These are phyloP conservation scores for Steccherinum ochraceum DNA, from an alignment of 768 basidiomycete species.

Conservation along the genomic window DNA sequence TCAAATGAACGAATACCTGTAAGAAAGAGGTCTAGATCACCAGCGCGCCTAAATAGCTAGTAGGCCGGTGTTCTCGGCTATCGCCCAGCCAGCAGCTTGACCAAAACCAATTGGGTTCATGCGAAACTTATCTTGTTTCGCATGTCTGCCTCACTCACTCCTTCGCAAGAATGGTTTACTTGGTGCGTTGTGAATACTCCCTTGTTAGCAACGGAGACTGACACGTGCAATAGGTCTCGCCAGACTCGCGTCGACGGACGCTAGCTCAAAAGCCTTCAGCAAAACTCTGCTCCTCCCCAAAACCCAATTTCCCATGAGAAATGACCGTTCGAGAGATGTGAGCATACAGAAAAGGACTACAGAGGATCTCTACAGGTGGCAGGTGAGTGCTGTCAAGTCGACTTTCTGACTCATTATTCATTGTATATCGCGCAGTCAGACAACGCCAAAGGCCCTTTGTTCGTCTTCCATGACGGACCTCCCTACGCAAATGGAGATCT, in stretches of 20 bases:
- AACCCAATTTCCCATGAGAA: slow-evolving; percentile 72
- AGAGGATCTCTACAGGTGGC: slow-evolving; percentile 71
- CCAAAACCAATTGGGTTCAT: too few relatives aligned
- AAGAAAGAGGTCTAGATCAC: too few relatives aligned
- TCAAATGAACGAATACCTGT: too few relatives aligned
- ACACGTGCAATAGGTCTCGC: neutral
- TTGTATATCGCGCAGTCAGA: slow-evolving; percentile 43
- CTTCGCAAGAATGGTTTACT: neutral
- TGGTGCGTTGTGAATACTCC: neutral
- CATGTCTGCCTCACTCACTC: neutral
- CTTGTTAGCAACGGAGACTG: too few relatives aligned
- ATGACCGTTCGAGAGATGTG: slow-evolving; percentile 59
- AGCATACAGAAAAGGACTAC: slow-evolving; percentile 57
- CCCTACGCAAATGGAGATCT: slow-evolving; percentile 96
- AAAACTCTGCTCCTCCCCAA: slow-evolving; percentile 75
- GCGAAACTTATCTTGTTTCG: neutral
- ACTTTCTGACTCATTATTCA: neutral
- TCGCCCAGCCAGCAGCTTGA: too few relatives aligned
- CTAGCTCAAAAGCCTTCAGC: slow-evolving; percentile 34
- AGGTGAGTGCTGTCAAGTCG: slow-evolving; percentile 39
- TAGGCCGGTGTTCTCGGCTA: too few relatives aligned
- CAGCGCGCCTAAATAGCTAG: too few relatives aligned
- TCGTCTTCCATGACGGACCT: slow-evolving; percentile 92
- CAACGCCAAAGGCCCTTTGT: slow-evolving; percentile 59
- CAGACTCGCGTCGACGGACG: neutral